These are phyloP conservation scores for Colletotrichum ledebouriae DNA, from an alignment of 2,329 filamentous ascomycete species.

Conservation along the genomic window DNA sequence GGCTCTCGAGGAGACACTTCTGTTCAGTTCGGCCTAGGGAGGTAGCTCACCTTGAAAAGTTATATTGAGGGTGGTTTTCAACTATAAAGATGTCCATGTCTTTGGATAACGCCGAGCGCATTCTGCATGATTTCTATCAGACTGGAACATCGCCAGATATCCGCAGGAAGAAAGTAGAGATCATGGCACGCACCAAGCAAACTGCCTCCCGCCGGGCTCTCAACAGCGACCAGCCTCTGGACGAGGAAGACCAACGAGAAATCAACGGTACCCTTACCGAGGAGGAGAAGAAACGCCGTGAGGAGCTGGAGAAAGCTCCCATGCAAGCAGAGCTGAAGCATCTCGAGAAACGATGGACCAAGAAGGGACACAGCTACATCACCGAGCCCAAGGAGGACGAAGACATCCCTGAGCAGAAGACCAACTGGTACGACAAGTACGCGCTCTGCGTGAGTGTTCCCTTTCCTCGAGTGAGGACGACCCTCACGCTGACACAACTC, in stretches of 20 bases:
- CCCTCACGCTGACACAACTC: not conserved
- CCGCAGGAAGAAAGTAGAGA: not conserved
- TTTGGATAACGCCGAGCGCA: too few relatives aligned
- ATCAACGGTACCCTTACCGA: constrained; percentile 41
- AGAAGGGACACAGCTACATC: constrained; percentile 47
- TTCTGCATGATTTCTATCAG: too few relatives aligned
- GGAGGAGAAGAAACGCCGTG: constrained; percentile 44
- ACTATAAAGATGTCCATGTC: too few relatives aligned
- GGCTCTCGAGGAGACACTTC: too few relatives aligned
- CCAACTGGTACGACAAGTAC: constrained; percentile 50
- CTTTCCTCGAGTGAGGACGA: not conserved
- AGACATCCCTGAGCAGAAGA: constrained; percentile 47
- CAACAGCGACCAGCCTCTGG: constrained; percentile 15
- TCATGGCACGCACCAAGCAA: constrained; percentile 30
- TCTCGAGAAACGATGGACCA: constrained; percentile 50
- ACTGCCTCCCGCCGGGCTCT: constrained; percentile 1
- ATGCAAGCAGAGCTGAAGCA: constrained; percentile 50
- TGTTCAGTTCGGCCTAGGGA: too few relatives aligned
- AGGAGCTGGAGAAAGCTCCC: constrained; percentile 46
- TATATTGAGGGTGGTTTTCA: too few relatives aligned
- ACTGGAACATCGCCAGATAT: too few relatives aligned
- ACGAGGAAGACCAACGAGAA: constrained; percentile 43
- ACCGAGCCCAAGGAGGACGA: constrained; percentile 49
- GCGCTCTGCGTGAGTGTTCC: constrained; percentile 46
- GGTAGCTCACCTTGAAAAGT: too few relatives aligned